Base-by-base conservation (phyloP, 192 early-diverging fungal species). In the Geranomyces michiganensis region DNA sequence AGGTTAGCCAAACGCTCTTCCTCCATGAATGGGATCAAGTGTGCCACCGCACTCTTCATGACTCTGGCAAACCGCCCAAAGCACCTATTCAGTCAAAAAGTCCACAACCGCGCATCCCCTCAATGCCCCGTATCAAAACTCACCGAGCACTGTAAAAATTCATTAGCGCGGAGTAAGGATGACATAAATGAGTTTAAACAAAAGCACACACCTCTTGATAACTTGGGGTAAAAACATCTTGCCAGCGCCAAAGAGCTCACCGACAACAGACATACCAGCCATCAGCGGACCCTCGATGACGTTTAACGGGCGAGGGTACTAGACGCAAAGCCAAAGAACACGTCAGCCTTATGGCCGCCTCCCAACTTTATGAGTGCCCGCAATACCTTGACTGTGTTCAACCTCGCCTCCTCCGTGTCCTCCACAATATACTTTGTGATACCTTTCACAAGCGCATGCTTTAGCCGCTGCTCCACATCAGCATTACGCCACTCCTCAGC, bases 211-310 rank as follows among this genome's bases (percentile, higher is more conserved):
- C 36, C 36, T 93, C 78, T 94, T 94, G 81, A 98, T 98, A 68
- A 98, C 96, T 75, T 98, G 96, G 5, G 96, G 96, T 84, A 98
- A 88, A 78, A 98, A 98, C 96, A 98, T 98, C 78, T 96, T 96
- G 62, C 96, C 94, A 30, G 84, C 81, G 32, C 96, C 94, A 81
- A 98, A 98, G 31, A 98, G 82, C 73, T 98, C 92, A 67, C 96
- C 96, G 19, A 97, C 96, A 62, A 91, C 82, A 69, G 84, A 89
- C 96, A 97, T 97, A 66, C 96, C 96, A 67, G 75, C 82, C 96
- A 97, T 97, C 17, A 97, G 85, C 22, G 96, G 96, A 13, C 94
- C 94, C 77, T 98, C 96, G 70, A 98, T 98, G 62, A 98, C 94
- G 68, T 96, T 93, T 56, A 98, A 87, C 31, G 96, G 91, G 24